Base-by-base conservation (phyloP, 2,329 filamentous ascomycete species). In the Phialocephala subalpina region DNA sequence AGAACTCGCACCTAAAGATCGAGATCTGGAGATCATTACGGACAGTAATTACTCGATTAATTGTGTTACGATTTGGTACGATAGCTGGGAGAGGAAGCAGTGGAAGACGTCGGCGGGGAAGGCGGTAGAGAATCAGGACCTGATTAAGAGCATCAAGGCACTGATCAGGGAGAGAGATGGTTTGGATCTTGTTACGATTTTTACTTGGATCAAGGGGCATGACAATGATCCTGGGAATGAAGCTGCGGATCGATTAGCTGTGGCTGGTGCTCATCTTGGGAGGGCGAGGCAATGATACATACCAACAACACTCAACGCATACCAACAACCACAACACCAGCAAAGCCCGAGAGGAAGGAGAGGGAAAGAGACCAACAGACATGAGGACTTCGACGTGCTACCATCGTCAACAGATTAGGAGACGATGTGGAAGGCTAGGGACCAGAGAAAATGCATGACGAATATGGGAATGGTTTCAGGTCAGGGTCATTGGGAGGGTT, bases 181-280 rank as follows among this genome's bases (percentile, higher is more conserved):
- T 61, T 80, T 83, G 0, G 87, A 87, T 18, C 84, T 84, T 2
- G 80, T 82, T 70, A 97, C 92, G 0, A 80, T 86, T 62, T 96
- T 97, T 74, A 85, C 89, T 69, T 98, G 94, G 94, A 89, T 97
- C 56, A 97, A 97, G 79, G 96, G 94, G 0, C 96, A 99, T 77
- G 85, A 84, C 29, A 83, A 83, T 53, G 83, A 93, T 70, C 78
- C 81, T 3, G 94, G 95, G 1, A 98, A 98, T 74, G 83, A 88
- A 53, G 91, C 88, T 14, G 96, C 96, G 0, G 95, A 98, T 81
- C 78, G 78, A 67, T 81, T 97, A 67, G 94, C 94, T 1, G 90
- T 93, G 38, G 81, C 82, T 63, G 91, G 89, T 0, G 90, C 91
- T 57, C 20, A 57, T 11, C 42, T 58, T 47, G 60, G 59, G 61